Evolutionary conservation across 352 stramenopile species (phyloP), one percentile per base, ranked within the genome.

Genomic region (Phytophthora pinifolia): DNA sequence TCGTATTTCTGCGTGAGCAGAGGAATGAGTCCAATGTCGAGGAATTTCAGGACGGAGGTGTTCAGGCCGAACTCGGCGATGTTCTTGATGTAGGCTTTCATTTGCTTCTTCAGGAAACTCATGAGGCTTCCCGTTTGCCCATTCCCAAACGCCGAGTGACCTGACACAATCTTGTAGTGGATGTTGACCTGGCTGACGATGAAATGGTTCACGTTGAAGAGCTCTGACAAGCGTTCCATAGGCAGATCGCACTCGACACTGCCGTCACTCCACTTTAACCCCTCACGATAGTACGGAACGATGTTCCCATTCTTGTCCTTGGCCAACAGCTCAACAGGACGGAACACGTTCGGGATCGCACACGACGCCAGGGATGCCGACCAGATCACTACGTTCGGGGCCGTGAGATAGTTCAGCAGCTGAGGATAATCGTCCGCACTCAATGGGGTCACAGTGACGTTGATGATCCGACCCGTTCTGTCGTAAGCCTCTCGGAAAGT

Each of bases 141-240:
- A 55, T 66, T 87, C 39, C 70, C 73, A 46, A 84, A 88, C 35
- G 71, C 72, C 9, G 76, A 74, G 54, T 95, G 83, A 9, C 82
- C 81, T 6, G 85, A 92, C 3, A 94, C 82, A 36, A 86, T 72
- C 58, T 94, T 94, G 76, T 94, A 89, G 61, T 92, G 84, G 18
- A 89, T 78, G 46, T 94, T 94, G 20, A 96, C 89, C 70, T 99
- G 97, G 50, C 85, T 98, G 46, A 99, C 95, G 47, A 99, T 98
- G 56, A 99, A 99, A 59, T 99, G 96, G 65, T 99, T 99, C 15
- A 99, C 92, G 69, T 99, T 99, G 74, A 99, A 99, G 33, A 99
- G 85, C 64, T 97, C 89, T 6, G 80, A 87, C n/a, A 98, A 65
- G 15, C 91, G 78, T 59, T 98, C 86, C 96, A 99, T 99, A 7